phyloP scores from a whole-genome alignment of 2,329 filamentous ascomycete genomes.

The Botryosphaeria dothidea region DNA sequence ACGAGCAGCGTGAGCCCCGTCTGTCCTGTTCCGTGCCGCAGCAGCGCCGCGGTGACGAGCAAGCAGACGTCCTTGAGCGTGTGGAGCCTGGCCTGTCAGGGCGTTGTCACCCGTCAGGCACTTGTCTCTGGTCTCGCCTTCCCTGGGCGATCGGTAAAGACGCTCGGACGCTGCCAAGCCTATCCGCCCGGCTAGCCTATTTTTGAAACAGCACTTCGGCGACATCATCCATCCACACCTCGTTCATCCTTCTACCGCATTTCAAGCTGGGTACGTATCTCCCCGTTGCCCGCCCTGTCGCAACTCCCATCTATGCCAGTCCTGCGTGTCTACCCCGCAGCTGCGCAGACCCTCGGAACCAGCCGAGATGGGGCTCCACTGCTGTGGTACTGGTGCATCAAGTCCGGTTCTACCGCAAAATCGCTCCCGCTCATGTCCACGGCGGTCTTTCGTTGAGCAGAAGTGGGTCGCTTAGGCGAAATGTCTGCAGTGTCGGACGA shows the following conservation, averaged over 20 bases:
- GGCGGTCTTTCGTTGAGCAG: not conserved
- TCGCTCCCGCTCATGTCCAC: not conserved
- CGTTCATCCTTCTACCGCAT: not conserved
- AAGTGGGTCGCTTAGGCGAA: not conserved
- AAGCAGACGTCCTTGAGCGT: not conserved
- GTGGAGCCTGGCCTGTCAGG: slow-evolving; percentile 12
- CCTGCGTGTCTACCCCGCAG: not conserved
- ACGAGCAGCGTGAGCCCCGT: not conserved
- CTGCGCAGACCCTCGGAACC: not conserved
- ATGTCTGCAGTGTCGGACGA: not conserved
- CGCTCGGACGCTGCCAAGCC: slow-evolving; percentile 9
- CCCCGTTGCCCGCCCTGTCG: not conserved
- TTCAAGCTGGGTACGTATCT: slow-evolving; percentile 8
- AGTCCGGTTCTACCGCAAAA: not conserved
- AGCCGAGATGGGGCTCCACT: not conserved
- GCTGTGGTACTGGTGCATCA: not conserved
- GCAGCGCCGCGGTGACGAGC: slow-evolving; percentile 4
- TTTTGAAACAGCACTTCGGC: slow-evolving; percentile 11
- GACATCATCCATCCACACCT: not conserved
- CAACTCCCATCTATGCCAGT: not conserved
- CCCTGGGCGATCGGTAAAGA: slow-evolving; percentile 14
- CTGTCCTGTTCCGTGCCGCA: slow-evolving; percentile 1
- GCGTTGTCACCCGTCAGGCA: slow-evolving; percentile 12
- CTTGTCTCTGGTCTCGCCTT: slow-evolving; percentile 17
- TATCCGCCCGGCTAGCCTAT: slow-evolving; percentile 5